phyloP scores from a whole-genome alignment of 1,139 yeast genomes.

The Suhomyces taliae region DNA sequence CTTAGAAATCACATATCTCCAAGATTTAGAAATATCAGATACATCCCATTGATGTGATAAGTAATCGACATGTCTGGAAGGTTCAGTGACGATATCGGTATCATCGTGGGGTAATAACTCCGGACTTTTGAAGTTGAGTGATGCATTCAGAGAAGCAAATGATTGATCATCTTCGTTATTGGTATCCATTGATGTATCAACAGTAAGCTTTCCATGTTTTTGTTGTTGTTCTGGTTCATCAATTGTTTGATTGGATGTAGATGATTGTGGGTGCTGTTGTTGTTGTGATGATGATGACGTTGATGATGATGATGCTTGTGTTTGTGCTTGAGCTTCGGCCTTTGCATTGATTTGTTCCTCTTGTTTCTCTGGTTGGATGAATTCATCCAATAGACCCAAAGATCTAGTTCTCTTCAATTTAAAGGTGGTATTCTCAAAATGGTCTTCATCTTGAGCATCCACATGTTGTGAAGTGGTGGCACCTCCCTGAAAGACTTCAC shows the following conservation, averaged over 20 bases:
- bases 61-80: conserved; percentile 89
- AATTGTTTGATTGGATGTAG: not conserved
- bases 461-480: conserved; percentile 59
- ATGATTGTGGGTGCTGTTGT: not conserved
- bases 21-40: conserved; percentile 84
- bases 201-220: not conserved
- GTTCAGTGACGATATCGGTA: conserved; percentile 74
- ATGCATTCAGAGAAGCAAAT: not conserved
- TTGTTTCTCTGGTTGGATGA: conserved; percentile 41
- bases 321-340: no score
- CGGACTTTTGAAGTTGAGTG: conserved; percentile 21
- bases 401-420: conserved; percentile 81
- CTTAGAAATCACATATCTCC: conserved; percentile 87
- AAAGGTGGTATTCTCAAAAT: conserved; percentile 71
- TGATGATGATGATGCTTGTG: not conserved
- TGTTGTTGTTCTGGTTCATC: no score
- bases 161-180: conserved; percentile 1
- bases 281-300: not conserved
- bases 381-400: conserved; percentile 77
- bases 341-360: conserved; percentile 5
- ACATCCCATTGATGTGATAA: conserved; percentile 96
- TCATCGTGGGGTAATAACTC: conserved; percentile 75
- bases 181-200: not conserved
- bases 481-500: conserved; percentile 49
- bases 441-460: conserved; percentile 70